A percentile compares a stretch with the other conserved stretches of the same genome.
These are phyloP conservation scores for Solanum hybrid DNA, from an alignment of 305 asterid species.

Conservation along the genomic window DNA sequence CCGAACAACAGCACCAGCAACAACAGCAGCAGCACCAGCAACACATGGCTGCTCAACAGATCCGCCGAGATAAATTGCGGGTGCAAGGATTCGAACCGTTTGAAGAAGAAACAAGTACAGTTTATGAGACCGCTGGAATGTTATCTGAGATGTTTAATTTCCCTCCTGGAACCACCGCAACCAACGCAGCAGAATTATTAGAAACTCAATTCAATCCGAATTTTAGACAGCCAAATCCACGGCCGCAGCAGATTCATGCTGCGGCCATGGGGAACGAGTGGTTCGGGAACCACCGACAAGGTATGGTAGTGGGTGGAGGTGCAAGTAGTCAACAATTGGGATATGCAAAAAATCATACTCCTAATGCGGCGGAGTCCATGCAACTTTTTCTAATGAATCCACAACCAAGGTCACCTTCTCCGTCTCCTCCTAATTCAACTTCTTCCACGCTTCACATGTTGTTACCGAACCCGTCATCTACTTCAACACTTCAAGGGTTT, in stretches of 20 bases:
- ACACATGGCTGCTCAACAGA: constrained; percentile 67
- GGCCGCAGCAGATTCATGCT: constrained; percentile 9
- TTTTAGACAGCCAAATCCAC: constrained; percentile 26
- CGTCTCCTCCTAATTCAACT: constrained; percentile 36
- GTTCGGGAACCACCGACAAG: constrained; percentile 46
- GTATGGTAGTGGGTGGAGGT: constrained; percentile 29
- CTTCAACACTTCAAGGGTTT: constrained; percentile 37
- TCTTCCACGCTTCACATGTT: constrained; percentile 56
- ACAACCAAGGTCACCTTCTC: constrained; percentile 45
- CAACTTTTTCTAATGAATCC: constrained; percentile 86
- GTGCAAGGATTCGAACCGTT: constrained; percentile 64
- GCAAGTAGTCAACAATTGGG: constrained; percentile 1
- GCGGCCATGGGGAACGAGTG: constrained; percentile 32
- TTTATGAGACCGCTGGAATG: constrained; percentile 67
- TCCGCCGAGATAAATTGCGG: constrained; percentile 75
- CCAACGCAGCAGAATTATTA: constrained; percentile 23
- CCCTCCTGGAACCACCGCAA: constrained; percentile 32
- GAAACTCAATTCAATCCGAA: constrained; percentile 48
- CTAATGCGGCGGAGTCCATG: constrained; percentile 61
- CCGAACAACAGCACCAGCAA: constrained; percentile 36
- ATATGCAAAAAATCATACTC: not conserved
- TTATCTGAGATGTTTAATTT: constrained; percentile 82
- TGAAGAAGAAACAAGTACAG: constrained; percentile 51
- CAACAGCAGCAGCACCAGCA: constrained; percentile 22
- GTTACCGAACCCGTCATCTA: constrained; percentile 43